Evolutionary conservation across 495 filamentous ascomycete species (phyloP), one percentile per base, ranked within the genome.

Genomic region (Aspergillus haitiensis): DNA sequence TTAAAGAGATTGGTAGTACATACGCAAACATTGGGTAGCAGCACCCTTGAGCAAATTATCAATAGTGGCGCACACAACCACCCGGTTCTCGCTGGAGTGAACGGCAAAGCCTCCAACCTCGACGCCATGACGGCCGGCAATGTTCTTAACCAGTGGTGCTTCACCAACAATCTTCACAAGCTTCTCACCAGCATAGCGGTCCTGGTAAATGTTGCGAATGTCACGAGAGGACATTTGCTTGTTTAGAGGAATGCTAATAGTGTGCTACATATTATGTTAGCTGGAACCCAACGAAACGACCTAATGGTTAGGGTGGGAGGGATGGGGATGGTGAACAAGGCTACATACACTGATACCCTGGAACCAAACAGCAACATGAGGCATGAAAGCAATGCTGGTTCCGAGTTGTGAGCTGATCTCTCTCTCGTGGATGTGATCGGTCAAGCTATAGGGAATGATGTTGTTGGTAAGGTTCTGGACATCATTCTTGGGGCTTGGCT

Each of bases 21-120:
- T 82, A 92, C 89, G 92, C 69, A 97, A 74, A 76, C 92, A 96
- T 77, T 98, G 94, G 50, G 94, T 98, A 7, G 92, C 92, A 40
- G 94, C 94, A 40, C 94, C 94, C 84, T 98, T 98, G 55, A 96
- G 81, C 60, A 98, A 78, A 76, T 98, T 98, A 73, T 98, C 94
- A 64, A 98, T 98, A n/a, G 93, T 97, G 18, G 89, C 93, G 70
- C 92, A 96, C 52, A 98, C 85, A 52, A 98, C 94, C 0, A 93
- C 94, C 36, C 94, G 82, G 80, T 91, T 93, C 48, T 93, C 93
- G 31, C 82, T 82, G 58, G 85, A 89, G 77, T 97, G 89, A 44
- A 97, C 93, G 44, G 87, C 92, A 67, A 98, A 97, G 27, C 93
- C 92, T 59, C 94, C 94, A 73, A 98, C 91, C 78, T 98, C 92